Evolutionary conservation across 768 basidiomycete species (phyloP).

Genomic region (Tulasnella sp.): DNA sequence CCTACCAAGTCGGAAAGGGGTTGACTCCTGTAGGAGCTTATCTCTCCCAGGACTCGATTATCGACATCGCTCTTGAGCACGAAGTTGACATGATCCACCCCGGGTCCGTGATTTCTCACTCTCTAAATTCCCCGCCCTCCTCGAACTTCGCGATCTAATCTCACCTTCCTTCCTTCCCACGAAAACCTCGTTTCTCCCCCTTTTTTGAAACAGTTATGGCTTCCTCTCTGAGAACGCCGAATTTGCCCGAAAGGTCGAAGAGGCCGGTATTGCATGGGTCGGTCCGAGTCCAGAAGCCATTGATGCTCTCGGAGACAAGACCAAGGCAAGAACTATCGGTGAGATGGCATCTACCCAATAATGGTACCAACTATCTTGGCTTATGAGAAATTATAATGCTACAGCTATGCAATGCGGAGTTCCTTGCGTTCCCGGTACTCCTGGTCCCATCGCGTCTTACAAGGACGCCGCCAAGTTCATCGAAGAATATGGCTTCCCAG

Average conservation of each 20-base stretch:
- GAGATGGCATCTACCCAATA: constrained; percentile 13
- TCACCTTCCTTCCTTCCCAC: not conserved
- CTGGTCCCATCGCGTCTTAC: constrained; percentile 80
- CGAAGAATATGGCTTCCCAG: constrained; percentile 92
- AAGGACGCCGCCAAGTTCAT: constrained; percentile 80
- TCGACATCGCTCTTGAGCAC: constrained; percentile 91
- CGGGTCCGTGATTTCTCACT: constrained; percentile 47
- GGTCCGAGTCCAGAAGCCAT: constrained; percentile 95
- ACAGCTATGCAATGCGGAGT: constrained; percentile 83
- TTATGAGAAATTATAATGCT: not conserved
- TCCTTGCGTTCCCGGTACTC: constrained; percentile 95
- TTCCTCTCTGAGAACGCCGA: constrained; percentile 96
- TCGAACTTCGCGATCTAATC: not conserved
- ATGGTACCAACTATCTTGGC: not conserved
- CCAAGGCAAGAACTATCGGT: constrained; percentile 85
- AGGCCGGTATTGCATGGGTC: constrained; percentile 93
- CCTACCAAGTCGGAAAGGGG: constrained; percentile 95
- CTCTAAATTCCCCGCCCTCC: not conserved
- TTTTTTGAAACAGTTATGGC: constrained; percentile 60
- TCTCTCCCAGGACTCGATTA: constrained; percentile 95
- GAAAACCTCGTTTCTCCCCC: not conserved
- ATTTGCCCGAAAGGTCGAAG: constrained; percentile 97
- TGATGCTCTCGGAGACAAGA: constrained; percentile 97
- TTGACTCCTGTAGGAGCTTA: constrained; percentile 95
- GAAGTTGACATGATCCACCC: constrained; percentile 99